Evolutionary conservation across 179 eudicot genomes (phyloP).

Genomic region (Drosera spatulata): DNA sequence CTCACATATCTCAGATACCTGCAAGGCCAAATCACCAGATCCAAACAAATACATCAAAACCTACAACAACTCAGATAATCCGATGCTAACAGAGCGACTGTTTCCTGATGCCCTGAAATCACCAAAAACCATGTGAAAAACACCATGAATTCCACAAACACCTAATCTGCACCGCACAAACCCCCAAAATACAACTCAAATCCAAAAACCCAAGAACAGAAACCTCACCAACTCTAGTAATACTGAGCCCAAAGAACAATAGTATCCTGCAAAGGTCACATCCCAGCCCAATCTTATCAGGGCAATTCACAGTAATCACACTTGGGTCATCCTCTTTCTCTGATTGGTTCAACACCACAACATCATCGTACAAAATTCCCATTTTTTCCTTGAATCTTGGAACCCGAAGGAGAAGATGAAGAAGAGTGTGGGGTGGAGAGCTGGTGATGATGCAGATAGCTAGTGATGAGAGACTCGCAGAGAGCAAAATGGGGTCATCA

Average conservation of each 20-base stretch:
- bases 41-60: background rate
- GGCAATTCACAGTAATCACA: conserved; percentile 83
- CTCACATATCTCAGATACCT: background rate
- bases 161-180: background rate
- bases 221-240: conserved; percentile 53
- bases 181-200: background rate
- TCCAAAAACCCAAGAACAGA: background rate
- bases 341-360: conserved; percentile 44
- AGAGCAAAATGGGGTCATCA: no score
- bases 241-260: conserved; percentile 56
- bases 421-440: no score
- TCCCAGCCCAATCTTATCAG: conserved; percentile 91
- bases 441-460: no score
- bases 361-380: conserved; percentile 74
- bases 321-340: conserved; percentile 67
- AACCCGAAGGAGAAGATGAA: no score
- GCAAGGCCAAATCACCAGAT: background rate
- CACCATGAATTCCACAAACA: background rate
- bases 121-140: no score
- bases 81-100: no score
- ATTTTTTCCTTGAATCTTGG: conserved; percentile 12
- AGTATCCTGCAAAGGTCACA: conserved; percentile 80
- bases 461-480: no score
- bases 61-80: no score
- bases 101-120: no score